These are phyloP conservation scores for Pontederia paniculata DNA, from an alignment of 176 grass and related monocot genomes.

Conservation along the genomic window DNA sequence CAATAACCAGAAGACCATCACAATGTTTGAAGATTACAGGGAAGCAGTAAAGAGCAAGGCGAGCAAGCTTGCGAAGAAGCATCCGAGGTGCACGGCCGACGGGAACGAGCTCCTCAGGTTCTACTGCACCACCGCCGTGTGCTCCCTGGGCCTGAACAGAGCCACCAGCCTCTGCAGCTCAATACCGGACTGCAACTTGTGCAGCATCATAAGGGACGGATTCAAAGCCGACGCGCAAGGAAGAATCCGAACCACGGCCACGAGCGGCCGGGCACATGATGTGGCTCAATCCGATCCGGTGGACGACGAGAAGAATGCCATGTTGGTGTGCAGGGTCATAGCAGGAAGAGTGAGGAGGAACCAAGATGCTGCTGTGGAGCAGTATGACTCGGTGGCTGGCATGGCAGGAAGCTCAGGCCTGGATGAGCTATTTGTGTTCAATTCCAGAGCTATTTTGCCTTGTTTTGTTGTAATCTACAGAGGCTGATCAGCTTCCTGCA, in stretches of 20 bases:
- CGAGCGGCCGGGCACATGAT: constrained; percentile 60
- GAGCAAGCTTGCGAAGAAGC: constrained; percentile 21
- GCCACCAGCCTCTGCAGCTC: constrained; percentile 52
- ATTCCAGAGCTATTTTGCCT: constrained; percentile 64
- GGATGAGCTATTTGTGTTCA: constrained; percentile 75
- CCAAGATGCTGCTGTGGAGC: constrained; percentile 20
- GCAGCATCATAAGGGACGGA: constrained; percentile 50
- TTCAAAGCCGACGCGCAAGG: constrained; percentile 14
- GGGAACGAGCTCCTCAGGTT: constrained; percentile 91
- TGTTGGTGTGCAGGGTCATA: constrained; percentile 87
- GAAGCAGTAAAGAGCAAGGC: constrained; percentile 54
- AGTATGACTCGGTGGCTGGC: constrained; percentile 40
- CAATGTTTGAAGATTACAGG: constrained; percentile 71
- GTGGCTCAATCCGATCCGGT: background rate
- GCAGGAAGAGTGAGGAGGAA: constrained; percentile 43
- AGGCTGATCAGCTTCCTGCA: background rate
- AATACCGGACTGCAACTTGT: constrained; percentile 25
- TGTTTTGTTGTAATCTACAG: constrained; percentile 83
- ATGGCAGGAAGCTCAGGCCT: constrained; percentile 47
- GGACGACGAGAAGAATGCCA: constrained; percentile 24
- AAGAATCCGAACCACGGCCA: constrained; percentile 57
- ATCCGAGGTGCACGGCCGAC: constrained; percentile 75
- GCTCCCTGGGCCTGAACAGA: constrained; percentile 41
- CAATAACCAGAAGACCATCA: constrained; percentile 38
- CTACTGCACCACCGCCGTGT: constrained; percentile 57